Base-by-base conservation (phyloP, 805 yeast genomes). In the Nakazawaea anatomiae region DNA sequence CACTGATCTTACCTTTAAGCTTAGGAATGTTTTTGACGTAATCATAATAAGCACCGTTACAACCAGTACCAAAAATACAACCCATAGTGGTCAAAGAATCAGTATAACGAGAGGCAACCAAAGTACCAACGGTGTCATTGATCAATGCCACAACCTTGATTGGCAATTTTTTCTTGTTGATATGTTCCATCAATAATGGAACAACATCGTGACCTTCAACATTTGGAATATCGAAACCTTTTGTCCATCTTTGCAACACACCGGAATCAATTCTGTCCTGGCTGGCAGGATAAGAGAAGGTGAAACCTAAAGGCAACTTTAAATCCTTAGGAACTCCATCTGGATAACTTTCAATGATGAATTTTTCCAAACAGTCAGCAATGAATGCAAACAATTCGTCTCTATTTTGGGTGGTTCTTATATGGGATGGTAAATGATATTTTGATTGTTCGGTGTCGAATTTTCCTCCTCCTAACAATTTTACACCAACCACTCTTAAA, bases 1-100 rank as follows among this genome's bases (percentile, higher is more conserved):
- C 76, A 38, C 79, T 73, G 52, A 87, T 68, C 61, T 74, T 75
- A 54, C 96, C 97, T 61, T 82, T 81, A 59, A 94, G 76, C 75
- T 92, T 92, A 57, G 94, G 94, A 63, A 94, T 85, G 64, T 84
- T 82, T 44, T 72, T 65, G 50, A 84, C 85, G 50, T 73, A 72
- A 61, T 92, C 99, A 71, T 85, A 92, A 75, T 92, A 92, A 51
- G 97, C 97, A 68, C 98, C 98, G 70, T 92, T 92, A 72, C 96
- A 94, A 63, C 99, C 99, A 43, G 99, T 92, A 66, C 99, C 99
- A 66, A 91, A 94, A 61, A 94, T 94, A 66, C 90, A 83, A 55
- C 99, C 99, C 96, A 92, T 87, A 73, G 87, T 87, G 60, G 97
- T 84, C 60, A 80, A 82, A 46, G 90, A 81, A 66, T 94, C 97